These are phyloP conservation scores for Aureobasidium subglaciale DNA, from an alignment of 2,329 filamentous ascomycete genomes.

Conservation along the genomic window DNA sequence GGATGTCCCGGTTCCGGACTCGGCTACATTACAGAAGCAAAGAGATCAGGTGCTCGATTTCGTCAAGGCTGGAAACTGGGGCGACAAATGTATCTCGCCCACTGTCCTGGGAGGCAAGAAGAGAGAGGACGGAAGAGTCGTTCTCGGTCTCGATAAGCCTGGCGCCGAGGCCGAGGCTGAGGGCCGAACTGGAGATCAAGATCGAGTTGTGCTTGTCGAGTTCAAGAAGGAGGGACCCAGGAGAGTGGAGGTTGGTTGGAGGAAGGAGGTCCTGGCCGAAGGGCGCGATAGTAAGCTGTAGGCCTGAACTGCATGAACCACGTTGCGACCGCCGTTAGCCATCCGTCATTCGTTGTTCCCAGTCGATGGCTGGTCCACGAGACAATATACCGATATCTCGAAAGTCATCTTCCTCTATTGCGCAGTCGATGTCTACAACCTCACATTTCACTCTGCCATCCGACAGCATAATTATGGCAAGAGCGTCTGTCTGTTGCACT, in stretches of 20 bases:
- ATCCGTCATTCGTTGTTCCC: too few species aligned
- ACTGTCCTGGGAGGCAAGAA: constrained; percentile 33
- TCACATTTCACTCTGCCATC: too few species aligned
- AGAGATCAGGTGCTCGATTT: constrained; percentile 49
- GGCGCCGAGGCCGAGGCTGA: constrained; percentile 53
- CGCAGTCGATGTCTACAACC: too few species aligned
- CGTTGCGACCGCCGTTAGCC: too few species aligned
- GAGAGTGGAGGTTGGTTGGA: constrained; percentile 45
- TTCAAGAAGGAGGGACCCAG: constrained; percentile 52
- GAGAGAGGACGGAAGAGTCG: constrained; percentile 42
- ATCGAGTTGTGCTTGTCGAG: constrained; percentile 50
- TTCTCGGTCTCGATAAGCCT: constrained; percentile 48
- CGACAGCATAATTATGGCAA: too few species aligned
- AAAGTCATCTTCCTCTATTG: too few species aligned
- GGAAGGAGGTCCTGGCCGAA: constrained; percentile 42
- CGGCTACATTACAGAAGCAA: constrained; percentile 41
- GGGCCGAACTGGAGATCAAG: constrained; percentile 42
- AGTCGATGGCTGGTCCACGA: too few species aligned
- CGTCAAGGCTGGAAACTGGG: constrained; percentile 39
- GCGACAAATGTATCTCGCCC: constrained; percentile 38
- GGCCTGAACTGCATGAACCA: too few species aligned
- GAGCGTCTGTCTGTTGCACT: too few species aligned
- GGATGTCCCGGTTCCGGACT: constrained; percentile 22
- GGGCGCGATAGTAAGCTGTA: constrained; percentile 37
- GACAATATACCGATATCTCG: too few species aligned